Evolutionary conservation across 345 rosid genomes (phyloP), one percentile per base, ranked within the genome.

Genomic region (Psidium guajava): DNA sequence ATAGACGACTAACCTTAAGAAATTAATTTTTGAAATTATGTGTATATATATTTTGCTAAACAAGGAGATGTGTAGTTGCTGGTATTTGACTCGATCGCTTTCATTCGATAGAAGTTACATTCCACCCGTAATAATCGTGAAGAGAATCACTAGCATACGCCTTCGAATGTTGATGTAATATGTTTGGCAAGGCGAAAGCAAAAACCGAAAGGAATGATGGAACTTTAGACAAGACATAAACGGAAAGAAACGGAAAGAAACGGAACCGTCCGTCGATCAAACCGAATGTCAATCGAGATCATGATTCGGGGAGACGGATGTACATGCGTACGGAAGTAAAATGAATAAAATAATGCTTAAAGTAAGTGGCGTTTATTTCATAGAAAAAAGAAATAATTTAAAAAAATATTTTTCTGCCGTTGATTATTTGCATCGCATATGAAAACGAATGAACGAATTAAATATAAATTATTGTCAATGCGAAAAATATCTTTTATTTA

Each of bases 1-100:
- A 2, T 3, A 54, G 8, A 20, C 0, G 0, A 54, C 20, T 3
- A 20, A 6, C 1, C 1, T 54, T 6, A 54, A 7, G 10, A 54
- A 54, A 54, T 2, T 6, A 18, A 18, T 18, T 54, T 54, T 18
- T 3, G 3, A 20, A 18, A 18, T 54, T 0, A 54, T 20, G 6
- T 54, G 3, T 0, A 54, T 20, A 18, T 3, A 6, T 20, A 18
- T 18, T 54, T 0, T 20, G 4, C 24, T 3, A 20, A 54, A 54
- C 0, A 20, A 54, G 8, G 8, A 61, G 9, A 61, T 7, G 5
- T 36, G 28, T 7, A 61, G 15, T 28, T 4, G 4, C 2, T 9
- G 74, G 22, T 7, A 10, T 32, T 64, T 64, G 75, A 7, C 75
- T 64, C n/a, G n/a, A n/a, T n/a, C 16, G 22, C 11, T 28, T 28